Conservation (phyloP, 2,329 filamentous ascomycete species). For the Blastomyces emzantsi region DNA sequence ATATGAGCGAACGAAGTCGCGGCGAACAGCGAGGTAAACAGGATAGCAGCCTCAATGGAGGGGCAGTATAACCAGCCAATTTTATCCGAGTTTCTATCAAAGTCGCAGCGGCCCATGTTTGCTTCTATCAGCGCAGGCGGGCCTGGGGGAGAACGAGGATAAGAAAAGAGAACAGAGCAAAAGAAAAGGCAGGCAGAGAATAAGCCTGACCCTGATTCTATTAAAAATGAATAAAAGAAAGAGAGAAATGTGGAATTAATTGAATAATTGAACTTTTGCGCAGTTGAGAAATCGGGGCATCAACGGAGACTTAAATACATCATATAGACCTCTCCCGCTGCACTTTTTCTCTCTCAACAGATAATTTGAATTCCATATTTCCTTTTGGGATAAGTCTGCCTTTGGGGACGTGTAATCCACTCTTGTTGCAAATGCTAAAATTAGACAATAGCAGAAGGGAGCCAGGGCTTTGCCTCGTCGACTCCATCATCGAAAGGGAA, state of each 20-base stretch:
- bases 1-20: slow-evolving; percentile 11
- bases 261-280: too few species aligned
- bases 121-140: background rate
- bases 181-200: background rate
- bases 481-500: background rate
- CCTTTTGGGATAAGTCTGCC: background rate
- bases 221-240: background rate
- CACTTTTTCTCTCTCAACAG: background rate
- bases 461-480: too few species aligned
- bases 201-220: background rate
- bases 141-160: background rate
- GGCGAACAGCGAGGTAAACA: slow-evolving; percentile 14
- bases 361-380: too few species aligned
- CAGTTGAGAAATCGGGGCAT: background rate
- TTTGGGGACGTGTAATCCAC: background rate
- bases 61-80: slow-evolving; percentile 17
- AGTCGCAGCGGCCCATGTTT: slow-evolving; percentile 6
- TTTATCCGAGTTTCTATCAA: slow-evolving; percentile 9
- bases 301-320: background rate
- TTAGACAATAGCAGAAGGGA: background rate
- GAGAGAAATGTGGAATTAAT: too few species aligned
- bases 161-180: background rate
- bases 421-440: background rate
- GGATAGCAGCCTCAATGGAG: slow-evolving; percentile 13
- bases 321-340: background rate